These are phyloP conservation scores for Theileria sp. DNA, from an alignment of 169 alveolate genomes.

Conservation along the genomic window DNA sequence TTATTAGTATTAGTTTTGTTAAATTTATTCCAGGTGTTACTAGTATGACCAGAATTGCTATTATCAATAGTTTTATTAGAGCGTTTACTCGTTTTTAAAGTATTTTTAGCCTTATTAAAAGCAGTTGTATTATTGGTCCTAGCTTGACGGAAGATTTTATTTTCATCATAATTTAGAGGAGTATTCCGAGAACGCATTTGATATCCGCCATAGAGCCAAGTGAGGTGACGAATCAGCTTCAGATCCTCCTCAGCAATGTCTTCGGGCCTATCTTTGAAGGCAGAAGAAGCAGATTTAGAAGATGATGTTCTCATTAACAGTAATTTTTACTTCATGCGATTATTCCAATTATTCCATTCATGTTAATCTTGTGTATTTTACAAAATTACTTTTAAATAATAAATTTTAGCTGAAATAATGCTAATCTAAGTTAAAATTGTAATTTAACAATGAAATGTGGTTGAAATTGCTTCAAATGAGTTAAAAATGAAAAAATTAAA, in stretches of 20 bases:
- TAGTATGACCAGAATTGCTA: neutral
- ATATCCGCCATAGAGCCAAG: conserved; percentile 67
- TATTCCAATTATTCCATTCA: neutral
- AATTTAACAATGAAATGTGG: neutral
- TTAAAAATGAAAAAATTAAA: neutral
- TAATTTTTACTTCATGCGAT: neutral
- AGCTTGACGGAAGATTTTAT: neutral
- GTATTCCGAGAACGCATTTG: conserved; percentile 16
- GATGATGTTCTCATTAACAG: neutral
- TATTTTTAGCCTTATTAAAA: neutral
- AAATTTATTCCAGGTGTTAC: neutral
- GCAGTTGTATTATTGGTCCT: neutral
- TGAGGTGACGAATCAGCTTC: conserved; percentile 49
- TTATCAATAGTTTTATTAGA: neutral
- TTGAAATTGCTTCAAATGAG: neutral
- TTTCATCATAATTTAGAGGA: neutral
- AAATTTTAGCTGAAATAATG: neutral
- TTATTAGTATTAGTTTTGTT: neutral
- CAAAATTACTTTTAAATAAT: neutral
- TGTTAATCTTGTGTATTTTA: neutral
- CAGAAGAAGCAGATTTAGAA: neutral
- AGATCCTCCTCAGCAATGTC: conserved; percentile 58
- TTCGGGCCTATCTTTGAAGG: neutral
- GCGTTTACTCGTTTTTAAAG: neutral
- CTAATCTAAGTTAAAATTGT: neutral